Evolutionary conservation across 2,329 filamentous ascomycete species (phyloP).

Genomic region (Pseudogymnoascus sp.): DNA sequence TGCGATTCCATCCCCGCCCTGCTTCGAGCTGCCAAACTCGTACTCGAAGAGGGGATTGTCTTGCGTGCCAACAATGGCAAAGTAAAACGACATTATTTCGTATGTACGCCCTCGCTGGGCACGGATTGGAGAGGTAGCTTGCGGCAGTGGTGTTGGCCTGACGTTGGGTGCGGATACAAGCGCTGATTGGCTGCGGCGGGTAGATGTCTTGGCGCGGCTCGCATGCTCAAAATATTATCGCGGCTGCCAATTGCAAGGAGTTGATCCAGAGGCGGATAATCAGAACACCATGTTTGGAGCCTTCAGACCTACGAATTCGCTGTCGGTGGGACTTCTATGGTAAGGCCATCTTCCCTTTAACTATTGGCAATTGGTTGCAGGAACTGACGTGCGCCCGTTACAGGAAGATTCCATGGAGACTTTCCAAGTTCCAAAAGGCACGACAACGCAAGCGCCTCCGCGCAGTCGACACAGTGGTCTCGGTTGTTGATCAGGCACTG

Average conservation of each 20-base stretch:
- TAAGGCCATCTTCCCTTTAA: conserved; percentile 33
- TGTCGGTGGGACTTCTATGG: conserved; percentile 79
- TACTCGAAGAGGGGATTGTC: conserved; percentile 96
- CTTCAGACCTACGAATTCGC: conserved; percentile 69
- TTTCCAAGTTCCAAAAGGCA: conserved; percentile 85
- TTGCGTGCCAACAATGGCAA: conserved; percentile 89
- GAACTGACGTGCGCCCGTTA: conserved; percentile 19
- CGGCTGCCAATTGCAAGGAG: neutral
- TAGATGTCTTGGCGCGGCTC: conserved; percentile 21
- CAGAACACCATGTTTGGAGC: conserved; percentile 65
- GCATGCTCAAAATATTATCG: conserved; percentile 11
- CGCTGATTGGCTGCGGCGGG: conserved; percentile 21
- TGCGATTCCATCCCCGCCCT: conserved; percentile 85
- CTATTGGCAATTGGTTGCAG: conserved; percentile 5
- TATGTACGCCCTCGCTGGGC: conserved; percentile 21
- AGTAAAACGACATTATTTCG: conserved; percentile 87
- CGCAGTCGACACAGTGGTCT: conserved; percentile 80
- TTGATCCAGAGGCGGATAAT: conserved; percentile 8
- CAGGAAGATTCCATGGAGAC: conserved; percentile 93
- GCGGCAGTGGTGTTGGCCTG: conserved; percentile 5
- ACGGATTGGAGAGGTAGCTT: conserved; percentile 13
- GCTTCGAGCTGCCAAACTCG: conserved; percentile 94
- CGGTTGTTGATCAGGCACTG: conserved; percentile 72
- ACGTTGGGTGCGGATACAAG: conserved; percentile 11
- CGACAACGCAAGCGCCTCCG: conserved; percentile 77